Conservation (phyloP, 495 filamentous ascomycete species). For the Beverwykella pulmonaria region DNA sequence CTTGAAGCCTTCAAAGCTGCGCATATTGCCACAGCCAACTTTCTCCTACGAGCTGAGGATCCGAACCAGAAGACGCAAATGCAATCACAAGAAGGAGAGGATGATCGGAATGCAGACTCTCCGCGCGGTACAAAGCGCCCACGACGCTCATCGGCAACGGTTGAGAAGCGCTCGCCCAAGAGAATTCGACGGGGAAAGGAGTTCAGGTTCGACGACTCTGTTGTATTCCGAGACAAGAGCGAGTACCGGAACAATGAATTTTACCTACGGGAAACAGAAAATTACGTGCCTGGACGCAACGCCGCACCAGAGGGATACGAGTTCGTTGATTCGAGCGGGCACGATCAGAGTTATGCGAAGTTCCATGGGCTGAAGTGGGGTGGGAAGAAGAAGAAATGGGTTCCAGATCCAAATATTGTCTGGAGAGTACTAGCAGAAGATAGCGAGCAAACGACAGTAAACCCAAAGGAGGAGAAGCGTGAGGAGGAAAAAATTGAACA, state of each 20-base stretch:
- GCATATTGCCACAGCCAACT: constrained; percentile 5
- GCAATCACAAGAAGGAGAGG: neutral
- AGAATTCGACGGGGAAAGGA: neutral
- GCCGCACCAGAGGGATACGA: neutral
- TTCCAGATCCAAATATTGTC: too few relatives aligned
- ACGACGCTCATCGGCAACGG: neutral
- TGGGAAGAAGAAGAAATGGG: neutral
- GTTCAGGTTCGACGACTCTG: constrained; percentile 3
- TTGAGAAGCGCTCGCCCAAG: neutral
- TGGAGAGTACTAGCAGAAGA: too few relatives aligned
- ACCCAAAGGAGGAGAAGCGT: too few relatives aligned
- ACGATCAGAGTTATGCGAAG: neutral
- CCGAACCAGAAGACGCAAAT: neutral
- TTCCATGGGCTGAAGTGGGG: constrained; percentile 9
- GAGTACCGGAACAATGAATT: neutral
- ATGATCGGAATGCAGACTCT: neutral
- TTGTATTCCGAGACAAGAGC: neutral
- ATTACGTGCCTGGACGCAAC: constrained; percentile 1
- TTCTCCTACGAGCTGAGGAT: constrained; percentile 1
- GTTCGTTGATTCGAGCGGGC: constrained; percentile 11
- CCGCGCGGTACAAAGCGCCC: neutral
- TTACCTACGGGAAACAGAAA: neutral
- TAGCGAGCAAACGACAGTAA: too few relatives aligned
- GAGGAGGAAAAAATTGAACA: too few relatives aligned
- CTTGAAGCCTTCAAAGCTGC: neutral